phyloP scores from a whole-genome alignment of 176 grass and related monocot species.

The Coix lacrymajobi region DNA sequence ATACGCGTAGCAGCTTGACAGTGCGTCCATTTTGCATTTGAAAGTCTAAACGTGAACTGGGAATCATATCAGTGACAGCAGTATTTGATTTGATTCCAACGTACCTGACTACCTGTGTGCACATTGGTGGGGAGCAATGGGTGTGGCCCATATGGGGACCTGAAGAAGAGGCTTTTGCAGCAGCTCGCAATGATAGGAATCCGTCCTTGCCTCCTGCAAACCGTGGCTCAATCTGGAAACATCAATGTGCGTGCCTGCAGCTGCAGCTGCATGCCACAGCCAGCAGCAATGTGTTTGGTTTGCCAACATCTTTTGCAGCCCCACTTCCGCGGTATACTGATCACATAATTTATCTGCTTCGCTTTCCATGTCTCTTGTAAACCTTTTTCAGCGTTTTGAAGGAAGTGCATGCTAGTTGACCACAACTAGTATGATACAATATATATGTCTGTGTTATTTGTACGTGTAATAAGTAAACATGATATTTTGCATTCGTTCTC shows the following conservation, averaged over 20 bases:
- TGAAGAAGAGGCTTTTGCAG: conserved; percentile 52
- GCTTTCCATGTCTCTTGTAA: neutral
- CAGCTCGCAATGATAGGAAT: conserved; percentile 40
- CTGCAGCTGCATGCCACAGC: neutral
- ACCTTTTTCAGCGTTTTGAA: neutral
- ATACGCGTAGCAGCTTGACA: too few species aligned
- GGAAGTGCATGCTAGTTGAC: neutral
- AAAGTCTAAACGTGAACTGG: neutral
- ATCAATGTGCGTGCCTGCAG: conserved; percentile 44
- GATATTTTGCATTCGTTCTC: too few species aligned
- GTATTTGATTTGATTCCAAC: neutral
- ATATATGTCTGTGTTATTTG: neutral
- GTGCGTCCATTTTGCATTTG: neutral
- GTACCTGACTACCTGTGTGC: neutral
- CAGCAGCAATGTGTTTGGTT: conserved; percentile 36
- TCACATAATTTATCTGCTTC: neutral
- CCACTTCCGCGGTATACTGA: conserved; percentile 6
- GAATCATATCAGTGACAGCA: neutral
- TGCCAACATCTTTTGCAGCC: conserved; percentile 35
- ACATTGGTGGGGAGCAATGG: neutral
- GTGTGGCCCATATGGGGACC: neutral
- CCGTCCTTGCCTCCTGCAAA: conserved; percentile 6
- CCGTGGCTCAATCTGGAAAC: conserved; percentile 34
- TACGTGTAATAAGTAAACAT: too few species aligned
- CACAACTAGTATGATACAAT: neutral